A percentile compares a stretch with the other conserved stretches of the same genome.
These are phyloP conservation scores for Heimioporus sp. DNA, from an alignment of 768 basidiomycete species.

Conservation along the genomic window DNA sequence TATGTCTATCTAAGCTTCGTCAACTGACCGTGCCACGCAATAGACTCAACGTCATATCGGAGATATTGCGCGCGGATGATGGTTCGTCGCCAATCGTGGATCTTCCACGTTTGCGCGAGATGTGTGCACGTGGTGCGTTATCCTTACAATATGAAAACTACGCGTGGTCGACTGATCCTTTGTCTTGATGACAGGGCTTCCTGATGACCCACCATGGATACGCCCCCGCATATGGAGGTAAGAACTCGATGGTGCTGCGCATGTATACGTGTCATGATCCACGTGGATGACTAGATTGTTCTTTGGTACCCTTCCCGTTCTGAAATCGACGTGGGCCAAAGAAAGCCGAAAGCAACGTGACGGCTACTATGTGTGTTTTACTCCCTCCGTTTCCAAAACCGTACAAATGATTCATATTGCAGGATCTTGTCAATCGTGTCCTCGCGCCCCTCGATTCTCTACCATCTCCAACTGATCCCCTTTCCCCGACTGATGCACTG, in stretches of 20 bases:
- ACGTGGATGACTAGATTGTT: conserved; percentile 45
- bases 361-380: conserved; percentile 65
- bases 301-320: conserved; percentile 56
- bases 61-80: conserved; percentile 49
- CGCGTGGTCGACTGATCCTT: background rate
- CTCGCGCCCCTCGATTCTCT: conserved; percentile 50
- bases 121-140: conserved; percentile 60
- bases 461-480: conserved; percentile 40
- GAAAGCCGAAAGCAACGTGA: conserved; percentile 62
- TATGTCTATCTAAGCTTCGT: background rate
- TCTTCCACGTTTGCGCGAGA: conserved; percentile 48
- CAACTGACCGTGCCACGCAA: background rate
- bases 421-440: conserved; percentile 71
- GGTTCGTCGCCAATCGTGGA: conserved; percentile 51
- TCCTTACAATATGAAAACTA: background rate
- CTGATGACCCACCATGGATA: conserved; percentile 72
- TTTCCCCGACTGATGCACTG: conserved; percentile 43
- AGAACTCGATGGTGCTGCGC: conserved; percentile 17
- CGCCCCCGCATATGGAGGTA: conserved; percentile 79
- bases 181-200: conserved; percentile 49
- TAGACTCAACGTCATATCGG: conserved; percentile 58
- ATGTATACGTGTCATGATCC: conserved; percentile 1
- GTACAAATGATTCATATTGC: conserved; percentile 9
- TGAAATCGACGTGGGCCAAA: conserved; percentile 57
- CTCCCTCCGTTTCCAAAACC: background rate